These are phyloP conservation scores for Syzygium jambos DNA, from an alignment of 345 rosid genomes.

Conservation along the genomic window DNA sequence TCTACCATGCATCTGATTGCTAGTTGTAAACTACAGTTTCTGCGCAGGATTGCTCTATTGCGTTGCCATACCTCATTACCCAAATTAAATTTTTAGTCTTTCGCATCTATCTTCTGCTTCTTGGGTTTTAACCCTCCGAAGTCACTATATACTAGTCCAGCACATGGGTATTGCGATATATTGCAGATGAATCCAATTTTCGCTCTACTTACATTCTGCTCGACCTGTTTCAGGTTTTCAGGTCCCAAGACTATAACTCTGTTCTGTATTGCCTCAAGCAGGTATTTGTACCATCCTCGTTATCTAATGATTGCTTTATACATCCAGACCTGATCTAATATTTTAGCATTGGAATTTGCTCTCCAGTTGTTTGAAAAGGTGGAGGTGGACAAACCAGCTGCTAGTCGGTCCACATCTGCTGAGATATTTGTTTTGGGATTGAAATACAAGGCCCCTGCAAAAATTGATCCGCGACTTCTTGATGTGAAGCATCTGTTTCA, in stretches of 20 bases:
- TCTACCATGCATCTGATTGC: background rate
- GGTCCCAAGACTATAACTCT: slow-evolving; percentile 87
- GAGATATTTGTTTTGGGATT: slow-evolving; percentile 81
- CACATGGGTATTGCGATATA: background rate
- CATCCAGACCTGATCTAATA: background rate
- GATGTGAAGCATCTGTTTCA: slow-evolving; percentile 72
- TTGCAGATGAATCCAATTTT: background rate
- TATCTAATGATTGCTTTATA: background rate
- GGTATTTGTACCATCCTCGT: slow-evolving; percentile 21
- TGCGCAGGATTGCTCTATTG: background rate
- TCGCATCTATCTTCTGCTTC: background rate
- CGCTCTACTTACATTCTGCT: background rate
- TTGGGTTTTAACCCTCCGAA: background rate
- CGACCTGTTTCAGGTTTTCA: slow-evolving; percentile 49
- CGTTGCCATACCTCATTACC: background rate
- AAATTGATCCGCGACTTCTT: slow-evolving; percentile 85
- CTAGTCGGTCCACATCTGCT: slow-evolving; percentile 89
- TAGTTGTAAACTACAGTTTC: background rate
- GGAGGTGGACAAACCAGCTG: slow-evolving; percentile 89
- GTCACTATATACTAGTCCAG: background rate
- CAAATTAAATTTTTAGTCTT: background rate
- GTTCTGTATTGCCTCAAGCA: slow-evolving; percentile 68
- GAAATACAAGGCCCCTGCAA: slow-evolving; percentile 86
- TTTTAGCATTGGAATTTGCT: slow-evolving; percentile 1
- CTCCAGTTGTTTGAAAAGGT: slow-evolving; percentile 85